These are phyloP conservation scores for Waltergamsia citrina DNA, from an alignment of 2,329 filamentous ascomycete species.

Conservation along the genomic window DNA sequence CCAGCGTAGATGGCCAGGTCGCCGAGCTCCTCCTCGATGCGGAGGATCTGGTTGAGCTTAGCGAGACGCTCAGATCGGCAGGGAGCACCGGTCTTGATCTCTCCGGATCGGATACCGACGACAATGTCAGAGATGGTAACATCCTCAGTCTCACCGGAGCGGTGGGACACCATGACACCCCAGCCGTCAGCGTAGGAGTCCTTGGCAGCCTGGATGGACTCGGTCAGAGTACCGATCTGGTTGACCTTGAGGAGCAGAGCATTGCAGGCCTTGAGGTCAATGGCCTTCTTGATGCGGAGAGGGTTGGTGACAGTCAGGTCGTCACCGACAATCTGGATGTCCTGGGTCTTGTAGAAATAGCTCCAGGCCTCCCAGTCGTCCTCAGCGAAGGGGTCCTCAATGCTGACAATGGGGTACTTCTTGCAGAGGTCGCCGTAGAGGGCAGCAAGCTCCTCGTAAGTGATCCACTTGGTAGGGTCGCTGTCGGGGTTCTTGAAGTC, in stretches of 20 bases:
- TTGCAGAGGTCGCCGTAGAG: conserved; percentile 78
- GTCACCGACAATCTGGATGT: conserved; percentile 98
- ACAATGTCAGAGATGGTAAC: conserved; percentile 98
- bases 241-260: conserved; percentile 98
- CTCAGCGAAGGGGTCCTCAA: conserved; percentile 98
- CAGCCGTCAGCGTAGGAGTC: conserved; percentile 92
- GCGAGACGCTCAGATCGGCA: conserved; percentile 95
- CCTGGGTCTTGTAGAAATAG: conserved; percentile 99
- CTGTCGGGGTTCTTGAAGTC: conserved; percentile 99
- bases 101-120: conserved; percentile 88
- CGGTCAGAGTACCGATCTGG: conserved; percentile 97
- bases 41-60: conserved; percentile 99
- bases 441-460: conserved; percentile 91
- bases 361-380: conserved; percentile 99
- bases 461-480: conserved; percentile 95
- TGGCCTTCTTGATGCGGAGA: conserved; percentile 97
- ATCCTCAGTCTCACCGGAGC: conserved; percentile 98
- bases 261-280: conserved; percentile 98
- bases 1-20: conserved; percentile 87
- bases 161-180: conserved; percentile 99
- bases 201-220: conserved; percentile 98
- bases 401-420: conserved; percentile 98
- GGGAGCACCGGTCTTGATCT: conserved; percentile 99
- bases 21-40: conserved; percentile 98
- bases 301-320: conserved; percentile 99